Percentiles rank a stretch among this genome's conserved stretches.
phyloP scores from a whole-genome alignment of 2,329 filamentous ascomycete genomes.

The Colletotrichum sp. region DNA sequence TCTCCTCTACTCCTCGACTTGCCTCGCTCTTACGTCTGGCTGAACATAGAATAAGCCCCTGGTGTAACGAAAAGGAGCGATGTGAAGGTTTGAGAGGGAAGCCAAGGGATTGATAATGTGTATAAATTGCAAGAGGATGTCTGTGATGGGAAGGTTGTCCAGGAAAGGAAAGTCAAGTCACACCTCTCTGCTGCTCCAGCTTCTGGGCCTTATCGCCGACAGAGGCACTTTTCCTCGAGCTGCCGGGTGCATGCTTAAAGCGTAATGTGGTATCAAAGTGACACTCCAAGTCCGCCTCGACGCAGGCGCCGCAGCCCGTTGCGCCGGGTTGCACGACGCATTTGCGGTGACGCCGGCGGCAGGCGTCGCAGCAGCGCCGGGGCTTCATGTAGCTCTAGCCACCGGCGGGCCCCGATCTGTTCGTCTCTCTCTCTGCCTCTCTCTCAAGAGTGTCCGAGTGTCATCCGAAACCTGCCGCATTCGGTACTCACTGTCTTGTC shows the following conservation, averaged over 20 bases:
- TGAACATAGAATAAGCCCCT: background rate
- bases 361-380: slow-evolving; percentile 11
- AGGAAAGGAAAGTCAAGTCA: background rate
- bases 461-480: slow-evolving; percentile 1
- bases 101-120: background rate
- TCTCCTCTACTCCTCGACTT: background rate
- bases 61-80: background rate
- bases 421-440: background rate
- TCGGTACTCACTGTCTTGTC: background rate
- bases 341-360: slow-evolving; percentile 15
- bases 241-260: slow-evolving; percentile 14
- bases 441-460: background rate
- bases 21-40: background rate
- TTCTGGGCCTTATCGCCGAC: background rate
- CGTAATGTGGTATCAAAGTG: slow-evolving; percentile 7
- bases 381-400: slow-evolving; percentile 11
- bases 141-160: background rate
- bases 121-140: background rate
- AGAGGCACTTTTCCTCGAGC: background rate
- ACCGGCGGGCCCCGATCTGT: background rate
- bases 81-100: background rate
- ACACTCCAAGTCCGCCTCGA: slow-evolving; percentile 7
- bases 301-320: slow-evolving; percentile 8
- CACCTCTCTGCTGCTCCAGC: slow-evolving; percentile 2
- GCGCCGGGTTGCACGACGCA: slow-evolving; percentile 12